Percentiles rank a stretch among this genome's conserved stretches.
Evolutionary conservation across 192 early-diverging fungal species (phyloP).

Genomic region (Geranomyces variabilis): DNA sequence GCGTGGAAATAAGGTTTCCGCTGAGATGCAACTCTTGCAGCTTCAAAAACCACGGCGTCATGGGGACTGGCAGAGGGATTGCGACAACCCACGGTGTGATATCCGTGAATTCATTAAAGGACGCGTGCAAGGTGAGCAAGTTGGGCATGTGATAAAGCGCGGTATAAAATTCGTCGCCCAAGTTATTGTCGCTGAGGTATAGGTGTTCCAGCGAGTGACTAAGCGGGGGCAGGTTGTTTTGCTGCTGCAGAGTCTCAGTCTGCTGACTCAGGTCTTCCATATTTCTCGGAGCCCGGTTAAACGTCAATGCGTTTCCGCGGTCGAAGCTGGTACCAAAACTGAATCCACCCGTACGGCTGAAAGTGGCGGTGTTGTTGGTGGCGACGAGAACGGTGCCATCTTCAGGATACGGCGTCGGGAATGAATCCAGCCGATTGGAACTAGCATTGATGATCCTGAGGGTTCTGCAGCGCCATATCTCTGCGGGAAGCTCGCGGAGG

Average conservation of each 20-base stretch:
- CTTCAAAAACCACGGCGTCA: conserved; percentile 57
- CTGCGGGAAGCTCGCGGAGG: conserved; percentile 60
- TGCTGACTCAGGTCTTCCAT: neutral
- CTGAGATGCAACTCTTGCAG: conserved; percentile 79
- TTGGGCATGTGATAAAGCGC: conserved; percentile 74
- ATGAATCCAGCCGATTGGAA: conserved; percentile 78
- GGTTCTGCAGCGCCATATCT: conserved; percentile 56
- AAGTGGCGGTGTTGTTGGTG: neutral
- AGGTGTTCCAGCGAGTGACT: conserved; percentile 61
- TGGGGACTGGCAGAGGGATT: conserved; percentile 17
- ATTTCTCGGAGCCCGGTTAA: neutral
- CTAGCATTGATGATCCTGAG: conserved; percentile 75
- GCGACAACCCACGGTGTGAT: conserved; percentile 73
- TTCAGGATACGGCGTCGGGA: conserved; percentile 68
- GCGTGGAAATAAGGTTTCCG: conserved; percentile 79
- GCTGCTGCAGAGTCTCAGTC: neutral
- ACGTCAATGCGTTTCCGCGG: neutral
- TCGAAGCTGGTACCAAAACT: conserved; percentile 12
- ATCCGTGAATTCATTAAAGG: conserved; percentile 82
- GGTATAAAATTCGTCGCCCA: conserved; percentile 80
- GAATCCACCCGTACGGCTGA: conserved; percentile 16
- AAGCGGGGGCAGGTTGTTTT: conserved; percentile 53
- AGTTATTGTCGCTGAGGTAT: conserved; percentile 79
- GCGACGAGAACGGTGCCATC: conserved; percentile 31
- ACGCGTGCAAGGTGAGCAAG: conserved; percentile 77